Base-by-base conservation (phyloP, 2,329 filamentous ascomycete genomes). In the Alternaria gansuensis region DNA sequence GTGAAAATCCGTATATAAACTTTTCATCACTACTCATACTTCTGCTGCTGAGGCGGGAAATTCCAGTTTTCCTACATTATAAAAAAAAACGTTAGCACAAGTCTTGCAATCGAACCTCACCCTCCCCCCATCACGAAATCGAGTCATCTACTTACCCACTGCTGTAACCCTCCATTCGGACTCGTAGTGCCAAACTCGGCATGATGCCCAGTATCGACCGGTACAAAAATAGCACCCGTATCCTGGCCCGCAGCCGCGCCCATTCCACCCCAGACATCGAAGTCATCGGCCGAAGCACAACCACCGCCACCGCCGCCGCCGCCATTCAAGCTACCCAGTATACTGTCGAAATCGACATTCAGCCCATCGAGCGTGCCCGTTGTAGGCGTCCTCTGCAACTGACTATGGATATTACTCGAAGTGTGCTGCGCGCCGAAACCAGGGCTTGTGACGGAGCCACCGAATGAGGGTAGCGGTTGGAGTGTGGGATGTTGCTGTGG, bases 171-270 rank as follows among this genome's bases (percentile, higher is more conserved):
- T 29, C 65, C 67, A 59, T 66, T 68, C 54, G 73, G 66, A 63
- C 70, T 72, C 43, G 65, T 66, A 36, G 65, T 65, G 11, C 59
- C 65, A 45, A 60, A 77, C 10, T 72, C 34, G 33, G 43, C 41
- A 24, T 51, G 45, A 48, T 53, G 51, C 3, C 46, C 51, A n/a
- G 58, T 63, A 55, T 77, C 74, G 2, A 73, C 73, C 5, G 75
- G 75, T 43, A 77, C 71, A 41, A 77, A 77, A 21, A 77, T 77
- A 3, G 75, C 74, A 5, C 72, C 68, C 10, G 66, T 60, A 26
- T 76, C 74, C 21, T 66, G 62, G 14, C 51, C 56, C n/a, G 54
- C 66, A 59, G 61, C 70, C 55, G 62, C 69, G 46, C 43, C 62
- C 65, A 51, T 66, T 31, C 26, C 63, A 17, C 58, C 50, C 55